Base-by-base conservation (phyloP, 139 green algal genomes). In the Chlorella ohadii region DNA sequence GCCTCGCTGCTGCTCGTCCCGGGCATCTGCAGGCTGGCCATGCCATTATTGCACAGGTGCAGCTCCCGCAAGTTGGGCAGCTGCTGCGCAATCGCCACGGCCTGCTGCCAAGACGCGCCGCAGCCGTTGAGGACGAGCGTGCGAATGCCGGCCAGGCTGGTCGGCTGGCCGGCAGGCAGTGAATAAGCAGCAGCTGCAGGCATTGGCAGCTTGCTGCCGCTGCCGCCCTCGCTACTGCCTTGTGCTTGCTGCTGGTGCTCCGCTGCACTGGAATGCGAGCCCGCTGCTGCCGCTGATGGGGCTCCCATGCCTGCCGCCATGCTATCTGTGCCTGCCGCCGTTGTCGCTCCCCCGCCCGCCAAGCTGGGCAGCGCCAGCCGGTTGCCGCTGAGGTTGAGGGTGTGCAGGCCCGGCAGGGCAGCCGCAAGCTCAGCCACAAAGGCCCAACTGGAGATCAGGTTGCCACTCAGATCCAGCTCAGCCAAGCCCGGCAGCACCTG, bases 101-200 rank as follows among this genome's bases (percentile, higher is more conserved):
- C 75, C 78, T 95, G 79, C n/a, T 78, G 70, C 92, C 93, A 96
- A 0, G 33, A 85, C 7, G 95, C 64, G 22, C 51, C 67, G 75
- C 91, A 95, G 55, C 90, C 79, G 67, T 96, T 97, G 0, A 97
- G 82, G 28, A 97, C 92, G 17, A 97, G 82, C 13, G 85, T 89
- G 13, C 86, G 83, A 57, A 97, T 87, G 25, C 72, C 63, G 0
- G 72, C 9, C 61, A 93, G 86, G 71, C 56, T 72, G 63, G 17
- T 23, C 2, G 23, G 11, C 2, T 22, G 23, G 41, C 27, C 11
- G 70, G 27, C 41, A 34, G 27, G 59, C n/a, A n/a, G 23, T 28
- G 22, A 12, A 20, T 6, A 1, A 27, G 59, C 59, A 16, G 59
- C 23, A 20, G 63, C 63, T 56, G 38, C 38, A 31, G 33, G 33